Evolutionary conservation across 2,329 filamentous ascomycete species (phyloP).

Genomic region (Monosporascus sp.): DNA sequence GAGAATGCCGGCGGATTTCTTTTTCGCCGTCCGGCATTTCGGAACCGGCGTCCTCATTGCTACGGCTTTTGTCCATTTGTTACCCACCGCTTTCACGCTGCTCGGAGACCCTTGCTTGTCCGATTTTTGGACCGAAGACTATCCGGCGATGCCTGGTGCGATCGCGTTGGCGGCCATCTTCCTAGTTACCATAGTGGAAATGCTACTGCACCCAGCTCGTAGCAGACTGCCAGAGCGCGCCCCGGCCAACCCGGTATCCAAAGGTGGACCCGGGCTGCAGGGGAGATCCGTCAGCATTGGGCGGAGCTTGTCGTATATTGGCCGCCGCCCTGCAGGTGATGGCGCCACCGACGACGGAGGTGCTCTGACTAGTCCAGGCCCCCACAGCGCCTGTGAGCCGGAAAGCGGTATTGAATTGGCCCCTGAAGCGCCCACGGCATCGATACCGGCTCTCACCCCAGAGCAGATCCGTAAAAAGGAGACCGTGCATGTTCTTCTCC

Average conservation of each 20-base stretch:
- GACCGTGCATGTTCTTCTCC: slow-evolving; percentile 53
- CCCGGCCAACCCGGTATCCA: slow-evolving; percentile 15
- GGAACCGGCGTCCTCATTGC: slow-evolving; percentile 58
- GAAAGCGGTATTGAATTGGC: neutral
- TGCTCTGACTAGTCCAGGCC: neutral
- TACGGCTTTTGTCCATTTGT: slow-evolving; percentile 54
- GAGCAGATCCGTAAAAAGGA: slow-evolving; percentile 37
- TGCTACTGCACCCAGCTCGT: slow-evolving; percentile 47
- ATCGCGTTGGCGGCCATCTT: slow-evolving; percentile 39
- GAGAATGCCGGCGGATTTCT: slow-evolving; percentile 48
- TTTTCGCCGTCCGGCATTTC: slow-evolving; percentile 52
- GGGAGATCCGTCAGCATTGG: slow-evolving; percentile 30
- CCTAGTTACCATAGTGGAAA: slow-evolving; percentile 45
- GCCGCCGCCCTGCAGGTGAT: neutral
- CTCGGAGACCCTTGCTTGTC: slow-evolving; percentile 37
- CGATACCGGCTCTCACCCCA: neutral
- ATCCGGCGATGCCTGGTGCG: slow-evolving; percentile 41
- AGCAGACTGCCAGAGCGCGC: slow-evolving; percentile 14
- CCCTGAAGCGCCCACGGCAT: neutral
- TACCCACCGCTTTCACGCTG: slow-evolving; percentile 36
- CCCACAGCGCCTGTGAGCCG: neutral
- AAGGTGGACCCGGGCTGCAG: slow-evolving; percentile 15
- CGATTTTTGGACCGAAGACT: slow-evolving; percentile 37
- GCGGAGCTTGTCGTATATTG: slow-evolving; percentile 23
- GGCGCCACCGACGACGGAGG: neutral